phyloP scores from a whole-genome alignment of 1,284 basidiomycete species.

The Ceraceosorus guamensis region DNA sequence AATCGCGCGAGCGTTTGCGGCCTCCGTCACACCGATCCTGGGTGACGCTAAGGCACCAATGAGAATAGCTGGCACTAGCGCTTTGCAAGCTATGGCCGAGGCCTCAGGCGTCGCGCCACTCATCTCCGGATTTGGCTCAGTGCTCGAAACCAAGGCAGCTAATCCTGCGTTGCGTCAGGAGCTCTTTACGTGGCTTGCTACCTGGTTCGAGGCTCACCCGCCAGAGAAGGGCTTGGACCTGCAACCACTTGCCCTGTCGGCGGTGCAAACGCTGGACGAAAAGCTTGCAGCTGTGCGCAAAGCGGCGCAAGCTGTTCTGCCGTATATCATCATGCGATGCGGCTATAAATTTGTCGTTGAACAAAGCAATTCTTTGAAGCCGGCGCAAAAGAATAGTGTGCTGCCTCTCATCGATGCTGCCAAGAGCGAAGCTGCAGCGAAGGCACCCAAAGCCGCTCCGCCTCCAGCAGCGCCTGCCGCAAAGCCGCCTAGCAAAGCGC shows the following conservation, averaged over 20 bases:
- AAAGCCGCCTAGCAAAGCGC: too few species aligned
- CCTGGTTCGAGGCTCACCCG: conserved; percentile 66
- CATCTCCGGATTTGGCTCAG: conserved; percentile 67
- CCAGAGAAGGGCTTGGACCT: conserved; percentile 61
- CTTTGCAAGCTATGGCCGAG: conserved; percentile 74
- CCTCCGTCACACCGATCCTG: conserved; percentile 73
- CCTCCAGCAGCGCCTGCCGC: conserved; percentile 29
- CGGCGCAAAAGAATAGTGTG: conserved; percentile 78
- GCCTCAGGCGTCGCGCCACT: conserved; percentile 77
- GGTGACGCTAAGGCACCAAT: conserved; percentile 89
- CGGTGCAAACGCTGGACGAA: conserved; percentile 84
- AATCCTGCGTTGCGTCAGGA: conserved; percentile 84
- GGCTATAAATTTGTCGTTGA: conserved; percentile 82
- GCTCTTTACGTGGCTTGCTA: conserved; percentile 75
- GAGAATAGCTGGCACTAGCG: conserved; percentile 67
- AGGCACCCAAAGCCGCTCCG: conserved; percentile 14
- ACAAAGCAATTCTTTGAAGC: conserved; percentile 77
- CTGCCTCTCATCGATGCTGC: conserved; percentile 74
- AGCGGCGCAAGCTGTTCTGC: conserved; percentile 73
- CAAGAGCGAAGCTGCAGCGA: conserved; percentile 28
- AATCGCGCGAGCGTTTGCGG: conserved; percentile 67
- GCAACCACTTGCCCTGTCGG: conserved; percentile 60
- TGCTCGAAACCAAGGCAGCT: conserved; percentile 63
- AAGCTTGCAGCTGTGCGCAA: conserved; percentile 86
- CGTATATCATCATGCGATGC: conserved; percentile 65